Base-by-base conservation (phyloP, 2,329 filamentous ascomycete species). In the Aspergillus ruber region DNA sequence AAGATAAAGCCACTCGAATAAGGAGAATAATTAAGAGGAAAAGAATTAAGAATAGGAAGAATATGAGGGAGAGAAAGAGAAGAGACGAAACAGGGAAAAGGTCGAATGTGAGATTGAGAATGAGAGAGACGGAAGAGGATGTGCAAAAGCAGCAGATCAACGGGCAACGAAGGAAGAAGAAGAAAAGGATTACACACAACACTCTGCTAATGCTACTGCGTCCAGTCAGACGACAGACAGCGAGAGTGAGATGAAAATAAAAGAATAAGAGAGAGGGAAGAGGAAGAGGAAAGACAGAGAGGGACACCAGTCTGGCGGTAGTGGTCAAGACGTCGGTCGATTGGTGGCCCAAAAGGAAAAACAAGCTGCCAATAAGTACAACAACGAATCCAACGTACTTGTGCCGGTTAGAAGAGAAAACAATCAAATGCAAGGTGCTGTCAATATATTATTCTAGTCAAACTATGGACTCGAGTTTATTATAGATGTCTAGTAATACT, bases 161-260 rank as follows among this genome's bases (percentile, higher is more conserved):
- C 43, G 43, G 47, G 36, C 32, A 48, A 51, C 39, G 50, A 48
- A 49, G 15, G 15, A 35, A 35, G 33, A 35, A 6, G 15, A 29
- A 27, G 25, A 27, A 27, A 9, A 27, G 25, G 10, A 29, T 29
- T 10, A 29, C 25, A 29, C 25, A 27, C 25, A 29, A 10, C 25
- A 12, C 25, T 29, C 25, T 29, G 5, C 4, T 29, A 29, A 29
- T 29, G 25, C 25, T 10, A 29, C 25, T 29, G 25, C 25, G 25
- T 29, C 25, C 25, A 29, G 25, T 29, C 25, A 29, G 25, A 29
- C 25, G 25, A 29, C 25, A 29, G 25, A 29, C 25, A 29, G 25
- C 25, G 25, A 29, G 10, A 29, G 9, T 29, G 25, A 12, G 25
- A 12, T 29, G 25, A 29, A 10, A 33, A 13, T 20, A 21, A 20